Evolutionary conservation across 2,329 filamentous ascomycete genomes (phyloP), one percentile per base, ranked within the genome.

Genomic region (Fusarium verrucosum): DNA sequence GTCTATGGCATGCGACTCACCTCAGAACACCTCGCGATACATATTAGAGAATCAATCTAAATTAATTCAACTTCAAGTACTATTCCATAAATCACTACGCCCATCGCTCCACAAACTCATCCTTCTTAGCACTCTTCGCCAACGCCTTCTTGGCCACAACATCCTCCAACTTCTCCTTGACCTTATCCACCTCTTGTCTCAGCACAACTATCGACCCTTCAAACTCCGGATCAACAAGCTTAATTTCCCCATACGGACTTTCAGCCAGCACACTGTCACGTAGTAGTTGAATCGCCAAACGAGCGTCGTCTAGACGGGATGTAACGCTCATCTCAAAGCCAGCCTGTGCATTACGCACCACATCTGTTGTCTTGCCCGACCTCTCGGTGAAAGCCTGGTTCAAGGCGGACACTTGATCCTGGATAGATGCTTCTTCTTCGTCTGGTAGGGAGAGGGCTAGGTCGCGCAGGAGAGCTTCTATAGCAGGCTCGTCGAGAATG

Each of bases 251-350:
- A 66, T 79, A 85, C 6, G 79, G 74, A 26, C 80, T 85, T 66
- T 87, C 85, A 0, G 82, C 82, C 3, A 87, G 73, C 1, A 87
- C 73, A 36, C 81, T 84, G 56, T 85, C 83, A 7, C 79, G 75
- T 16, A 87, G 71, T 10, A 84, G 68, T 61, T 83, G 80, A 2
- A 86, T 68, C 0, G 84, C 84, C 4, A 77, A 71, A 17, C 78
- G 77, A 0, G 80, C 78, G 57, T 87, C 85, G 1, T 78, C 72
- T 1, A 87, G 67, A 10, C 82, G 78, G 1, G 75, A 71, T 1
- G 75, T 74, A 0, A 80, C 75, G 0, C 73, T 74, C 1, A 63
- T 66, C 68, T 87, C 85, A n/a, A 85, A 82, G 1, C 79, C 78
- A 14, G 80, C 78, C 63, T 87, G 85, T 0, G 81, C 75, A 59